A percentile compares a stretch with the other conserved stretches of the same genome.
phyloP scores from a whole-genome alignment of 345 rosid species.

The Lagerstroemia speciosa region DNA sequence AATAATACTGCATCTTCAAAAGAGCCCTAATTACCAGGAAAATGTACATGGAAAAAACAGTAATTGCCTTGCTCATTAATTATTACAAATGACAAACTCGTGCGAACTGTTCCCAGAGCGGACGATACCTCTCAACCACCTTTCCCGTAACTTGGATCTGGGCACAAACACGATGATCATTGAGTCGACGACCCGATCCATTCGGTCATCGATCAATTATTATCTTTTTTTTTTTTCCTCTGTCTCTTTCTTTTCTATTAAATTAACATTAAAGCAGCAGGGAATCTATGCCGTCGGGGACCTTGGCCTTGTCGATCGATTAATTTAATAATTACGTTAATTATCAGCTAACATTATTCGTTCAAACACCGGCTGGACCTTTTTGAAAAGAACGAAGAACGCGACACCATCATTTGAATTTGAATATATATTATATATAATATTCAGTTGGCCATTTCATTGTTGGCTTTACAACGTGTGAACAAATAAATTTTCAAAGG shows the following conservation, averaged over 20 bases:
- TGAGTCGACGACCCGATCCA: no score
- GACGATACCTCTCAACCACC: no score
- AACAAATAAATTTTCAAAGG: background rate
- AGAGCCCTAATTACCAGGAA: no score
- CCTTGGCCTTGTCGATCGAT: background rate
- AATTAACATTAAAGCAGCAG: background rate
- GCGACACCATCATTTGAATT: constrained; percentile 6
- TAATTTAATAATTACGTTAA: background rate
- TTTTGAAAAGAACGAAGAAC: constrained; percentile 6
- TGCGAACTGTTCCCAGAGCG: no score
- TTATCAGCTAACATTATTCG: background rate
- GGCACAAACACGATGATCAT: no score
- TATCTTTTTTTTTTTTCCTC: background rate
- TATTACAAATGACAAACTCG: no score
- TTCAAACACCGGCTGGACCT: background rate
- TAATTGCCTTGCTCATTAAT: no score
- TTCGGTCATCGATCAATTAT: no score
- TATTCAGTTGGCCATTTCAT: background rate
- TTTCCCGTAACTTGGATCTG: no score
- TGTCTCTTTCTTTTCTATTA: background rate
- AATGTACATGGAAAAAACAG: no score
- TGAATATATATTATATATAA: background rate
- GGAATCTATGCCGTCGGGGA: constrained; percentile 5
- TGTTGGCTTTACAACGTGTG: constrained; percentile 5
- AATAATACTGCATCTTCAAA: no score